These are phyloP conservation scores for Stellera chamaejasme DNA, from an alignment of 345 rosid species.

Conservation along the genomic window DNA sequence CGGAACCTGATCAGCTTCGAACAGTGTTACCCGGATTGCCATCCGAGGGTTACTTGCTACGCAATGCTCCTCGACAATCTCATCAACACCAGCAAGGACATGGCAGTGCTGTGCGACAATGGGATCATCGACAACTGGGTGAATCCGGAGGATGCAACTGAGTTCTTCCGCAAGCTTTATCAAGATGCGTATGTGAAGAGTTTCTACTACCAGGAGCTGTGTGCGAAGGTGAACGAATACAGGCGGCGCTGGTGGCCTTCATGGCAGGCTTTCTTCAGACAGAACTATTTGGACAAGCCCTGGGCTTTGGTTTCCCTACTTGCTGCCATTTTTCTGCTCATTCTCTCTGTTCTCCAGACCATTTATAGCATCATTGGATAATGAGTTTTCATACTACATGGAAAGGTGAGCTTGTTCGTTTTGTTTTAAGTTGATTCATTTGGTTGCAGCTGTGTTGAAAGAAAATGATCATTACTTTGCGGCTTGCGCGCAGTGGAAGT, in stretches of 20 bases:
- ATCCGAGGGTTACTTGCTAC: background rate
- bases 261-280: background rate
- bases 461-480: too few species aligned
- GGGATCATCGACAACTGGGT: background rate
- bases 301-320: background rate
- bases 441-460: too few species aligned
- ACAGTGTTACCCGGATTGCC: conserved; percentile 11
- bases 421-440: too few species aligned
- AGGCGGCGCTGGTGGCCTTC: background rate
- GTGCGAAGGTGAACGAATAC: background rate
- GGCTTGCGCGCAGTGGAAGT: too few species aligned
- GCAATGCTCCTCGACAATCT: conserved; percentile 1
- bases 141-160: conserved; percentile 1
- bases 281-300: conserved; percentile 1
- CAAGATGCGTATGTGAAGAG: background rate
- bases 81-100: background rate
- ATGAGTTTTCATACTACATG: too few species aligned
- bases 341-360: too few species aligned
- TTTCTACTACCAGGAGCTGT: background rate
- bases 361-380: too few species aligned
- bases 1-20: conserved; percentile 23
- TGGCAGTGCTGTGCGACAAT: background rate
- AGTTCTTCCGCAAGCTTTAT: background rate
- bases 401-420: too few species aligned
- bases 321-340: background rate